These are phyloP conservation scores for Drechslerella stenobrocha DNA, from an alignment of 2,329 filamentous ascomycete genomes.

Conservation along the genomic window DNA sequence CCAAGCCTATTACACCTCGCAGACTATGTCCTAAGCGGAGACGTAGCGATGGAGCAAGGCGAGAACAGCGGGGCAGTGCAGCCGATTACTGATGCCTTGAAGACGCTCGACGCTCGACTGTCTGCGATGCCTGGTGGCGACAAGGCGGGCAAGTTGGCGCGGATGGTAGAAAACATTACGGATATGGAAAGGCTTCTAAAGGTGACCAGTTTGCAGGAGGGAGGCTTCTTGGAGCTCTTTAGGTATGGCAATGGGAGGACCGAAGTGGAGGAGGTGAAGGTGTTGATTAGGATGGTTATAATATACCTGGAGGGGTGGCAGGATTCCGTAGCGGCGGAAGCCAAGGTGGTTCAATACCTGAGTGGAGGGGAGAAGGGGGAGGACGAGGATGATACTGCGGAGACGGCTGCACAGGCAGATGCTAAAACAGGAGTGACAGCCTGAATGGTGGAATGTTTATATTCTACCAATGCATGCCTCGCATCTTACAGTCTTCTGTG, in stretches of 20 bases:
- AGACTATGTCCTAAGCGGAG: constrained; percentile 30
- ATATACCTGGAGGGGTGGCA: constrained; percentile 35
- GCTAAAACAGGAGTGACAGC: too few species aligned
- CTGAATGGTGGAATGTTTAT: too few species aligned
- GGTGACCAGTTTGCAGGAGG: constrained; percentile 22
- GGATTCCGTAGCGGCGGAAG: constrained; percentile 38
- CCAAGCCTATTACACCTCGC: constrained; percentile 40
- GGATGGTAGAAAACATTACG: constrained; percentile 28
- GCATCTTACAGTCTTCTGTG: too few species aligned
- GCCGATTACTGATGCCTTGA: constrained; percentile 23
- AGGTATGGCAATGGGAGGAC: constrained; percentile 26
- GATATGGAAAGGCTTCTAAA: constrained; percentile 25
- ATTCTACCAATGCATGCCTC: too few species aligned
- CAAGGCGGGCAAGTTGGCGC: constrained; percentile 30
- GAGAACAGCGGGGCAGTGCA: constrained; percentile 20
- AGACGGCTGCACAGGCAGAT: constrained; percentile 30
- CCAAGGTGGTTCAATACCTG: constrained; percentile 25
- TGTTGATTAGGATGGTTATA: constrained; percentile 24
- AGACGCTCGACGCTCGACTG: constrained; percentile 21
- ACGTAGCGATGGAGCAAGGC: constrained; percentile 7
- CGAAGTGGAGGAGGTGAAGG: constrained; percentile 32
- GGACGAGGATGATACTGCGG: constrained; percentile 38
- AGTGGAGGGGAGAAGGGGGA: constrained; percentile 15
- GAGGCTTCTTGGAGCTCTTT: constrained; percentile 27
- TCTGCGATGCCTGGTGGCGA: constrained; percentile 33